phyloP scores from a whole-genome alignment of 2,329 filamentous ascomycete species.

The Clarireedia sp. region DNA sequence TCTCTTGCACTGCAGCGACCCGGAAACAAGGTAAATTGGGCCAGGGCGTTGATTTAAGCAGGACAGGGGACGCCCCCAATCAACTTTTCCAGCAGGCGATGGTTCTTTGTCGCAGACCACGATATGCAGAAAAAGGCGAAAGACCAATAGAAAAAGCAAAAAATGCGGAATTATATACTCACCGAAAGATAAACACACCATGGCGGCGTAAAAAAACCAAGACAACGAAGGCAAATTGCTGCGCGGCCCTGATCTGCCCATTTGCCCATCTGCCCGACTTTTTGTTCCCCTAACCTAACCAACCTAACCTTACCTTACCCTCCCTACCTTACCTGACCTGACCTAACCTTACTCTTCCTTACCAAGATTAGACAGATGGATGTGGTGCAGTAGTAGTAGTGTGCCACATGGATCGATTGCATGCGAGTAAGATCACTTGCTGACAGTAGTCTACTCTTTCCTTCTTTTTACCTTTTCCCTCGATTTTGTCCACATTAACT shows the following conservation, averaged over 20 bases:
- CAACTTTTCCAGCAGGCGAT: background rate
- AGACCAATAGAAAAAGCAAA: background rate
- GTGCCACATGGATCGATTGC: constrained; percentile 6
- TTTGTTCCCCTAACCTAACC: background rate
- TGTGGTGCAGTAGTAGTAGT: constrained; percentile 1
- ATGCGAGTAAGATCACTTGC: constrained; percentile 11
- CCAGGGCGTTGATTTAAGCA: background rate
- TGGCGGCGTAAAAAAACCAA: background rate
- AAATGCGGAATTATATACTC: background rate
- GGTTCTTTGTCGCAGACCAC: background rate
- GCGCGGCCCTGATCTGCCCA: constrained; percentile 6
- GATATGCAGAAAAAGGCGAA: background rate
- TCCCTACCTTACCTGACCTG: background rate
- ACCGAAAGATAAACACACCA: too few relatives aligned
- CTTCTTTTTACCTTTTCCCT: background rate
- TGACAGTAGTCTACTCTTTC: background rate
- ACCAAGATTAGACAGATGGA: background rate
- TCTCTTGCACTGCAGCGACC: background rate
- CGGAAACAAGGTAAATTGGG: constrained; percentile 1
- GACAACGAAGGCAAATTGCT: background rate
- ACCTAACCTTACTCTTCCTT: background rate
- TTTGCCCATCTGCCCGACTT: background rate
- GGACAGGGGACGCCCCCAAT: background rate
- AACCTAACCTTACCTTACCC: too few relatives aligned
- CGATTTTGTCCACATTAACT: background rate